These are phyloP conservation scores for Fusarium sterilihyphosum DNA, from an alignment of 2,329 filamentous ascomycete species.

Conservation along the genomic window DNA sequence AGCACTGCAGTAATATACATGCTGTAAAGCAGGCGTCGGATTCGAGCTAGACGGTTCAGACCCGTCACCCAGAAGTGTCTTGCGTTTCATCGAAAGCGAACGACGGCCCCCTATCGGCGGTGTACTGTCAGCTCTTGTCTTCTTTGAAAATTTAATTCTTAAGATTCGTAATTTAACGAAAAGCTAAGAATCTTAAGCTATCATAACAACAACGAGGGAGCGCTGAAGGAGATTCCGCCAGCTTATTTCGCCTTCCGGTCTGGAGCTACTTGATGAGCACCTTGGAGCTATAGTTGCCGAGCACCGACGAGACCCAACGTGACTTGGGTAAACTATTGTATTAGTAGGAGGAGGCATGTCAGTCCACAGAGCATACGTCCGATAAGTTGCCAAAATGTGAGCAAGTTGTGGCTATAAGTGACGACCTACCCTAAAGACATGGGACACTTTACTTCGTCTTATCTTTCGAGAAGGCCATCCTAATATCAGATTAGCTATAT, in stretches of 20 bases:
- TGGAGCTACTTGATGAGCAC: too few species aligned
- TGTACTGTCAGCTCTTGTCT: not conserved
- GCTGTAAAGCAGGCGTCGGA: not conserved
- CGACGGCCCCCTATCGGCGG: too few species aligned
- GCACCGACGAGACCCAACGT: not conserved
- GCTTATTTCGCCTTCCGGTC: not conserved
- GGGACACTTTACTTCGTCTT: not conserved
- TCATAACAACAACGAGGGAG: not conserved
- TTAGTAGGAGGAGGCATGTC: not conserved
- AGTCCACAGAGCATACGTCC: not conserved
- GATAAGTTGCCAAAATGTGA: not conserved
- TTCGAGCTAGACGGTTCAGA: not conserved
- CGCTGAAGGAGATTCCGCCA: not conserved
- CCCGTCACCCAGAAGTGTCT: not conserved
- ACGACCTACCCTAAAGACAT: not conserved
- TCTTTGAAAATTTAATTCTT: not conserved
- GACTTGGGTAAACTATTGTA: too few species aligned
- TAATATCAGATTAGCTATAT: not conserved
- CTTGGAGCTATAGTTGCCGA: not conserved
- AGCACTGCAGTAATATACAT: not conserved
- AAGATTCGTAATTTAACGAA: not conserved
- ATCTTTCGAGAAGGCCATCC: not conserved
- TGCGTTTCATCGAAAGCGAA: not conserved
- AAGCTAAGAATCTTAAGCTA: not conserved
- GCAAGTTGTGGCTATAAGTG: not conserved